Conservation (phyloP, 2,329 filamentous ascomycete species). For the Monosporascus sp. region DNA sequence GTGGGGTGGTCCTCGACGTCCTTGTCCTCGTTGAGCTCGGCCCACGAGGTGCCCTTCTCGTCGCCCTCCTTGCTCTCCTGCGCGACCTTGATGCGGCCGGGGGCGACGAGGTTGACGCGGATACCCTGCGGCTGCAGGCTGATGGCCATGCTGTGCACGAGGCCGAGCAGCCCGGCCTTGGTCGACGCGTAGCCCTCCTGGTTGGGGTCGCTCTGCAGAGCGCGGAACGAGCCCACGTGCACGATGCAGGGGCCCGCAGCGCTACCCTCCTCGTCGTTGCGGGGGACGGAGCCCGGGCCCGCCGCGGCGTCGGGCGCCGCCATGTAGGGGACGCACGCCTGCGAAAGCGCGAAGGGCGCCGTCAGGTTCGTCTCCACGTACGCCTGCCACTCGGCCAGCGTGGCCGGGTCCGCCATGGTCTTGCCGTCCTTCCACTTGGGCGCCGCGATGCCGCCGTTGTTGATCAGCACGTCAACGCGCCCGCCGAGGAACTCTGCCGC, state of each 20-base stretch:
- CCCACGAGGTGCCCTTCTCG: conserved; percentile 33
- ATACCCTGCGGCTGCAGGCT: conserved; percentile 26
- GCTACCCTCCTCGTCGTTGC: conserved; percentile 8
- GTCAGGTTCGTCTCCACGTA: conserved; percentile 42
- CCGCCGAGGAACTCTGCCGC: conserved; percentile 31
- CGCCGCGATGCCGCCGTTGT: conserved; percentile 30
- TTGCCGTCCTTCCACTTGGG: conserved; percentile 36
- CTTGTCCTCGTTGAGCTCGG: conserved; percentile 24
- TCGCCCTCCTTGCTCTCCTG: conserved; percentile 40
- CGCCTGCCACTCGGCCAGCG: conserved; percentile 38
- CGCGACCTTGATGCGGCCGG: conserved; percentile 39
- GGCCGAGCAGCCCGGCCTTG: conserved; percentile 30
- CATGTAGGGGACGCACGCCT: conserved; percentile 43
- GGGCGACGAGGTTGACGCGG: conserved; percentile 34
- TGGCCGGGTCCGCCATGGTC: conserved; percentile 38
- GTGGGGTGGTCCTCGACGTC: conserved; percentile 36
- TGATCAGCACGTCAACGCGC: conserved; percentile 32
- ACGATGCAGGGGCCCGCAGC: conserved; percentile 39
- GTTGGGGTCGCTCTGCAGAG: conserved; percentile 38
- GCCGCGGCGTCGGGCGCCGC: conserved; percentile 3
- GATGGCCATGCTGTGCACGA: conserved; percentile 32
- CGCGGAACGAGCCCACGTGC: conserved; percentile 40
- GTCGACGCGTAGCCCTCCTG: conserved; percentile 42
- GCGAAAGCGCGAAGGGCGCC: conserved; percentile 37
- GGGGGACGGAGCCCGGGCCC: background rate